Conservation (phyloP, 1,284 basidiomycete genomes). For the Malassezia globosa region DNA sequence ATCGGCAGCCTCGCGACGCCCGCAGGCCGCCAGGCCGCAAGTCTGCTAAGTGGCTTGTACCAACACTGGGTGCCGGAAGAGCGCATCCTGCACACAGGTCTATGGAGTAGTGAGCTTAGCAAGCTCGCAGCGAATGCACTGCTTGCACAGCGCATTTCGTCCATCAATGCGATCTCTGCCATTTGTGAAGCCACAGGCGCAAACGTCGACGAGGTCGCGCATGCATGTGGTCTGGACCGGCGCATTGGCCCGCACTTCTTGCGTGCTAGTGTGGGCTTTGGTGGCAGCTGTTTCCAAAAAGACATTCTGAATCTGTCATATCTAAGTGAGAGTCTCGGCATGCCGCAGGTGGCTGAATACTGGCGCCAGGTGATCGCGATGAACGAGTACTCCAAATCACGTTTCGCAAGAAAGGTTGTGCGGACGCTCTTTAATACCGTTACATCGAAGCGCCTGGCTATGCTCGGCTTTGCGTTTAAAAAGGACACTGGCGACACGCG, state of each 20-base stretch:
- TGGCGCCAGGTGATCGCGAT: constrained; percentile 55
- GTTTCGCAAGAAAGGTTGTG: constrained; percentile 49
- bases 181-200: constrained; percentile 99
- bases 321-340: constrained; percentile 72
- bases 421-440: constrained; percentile 90
- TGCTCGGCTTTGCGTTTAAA: constrained; percentile 65
- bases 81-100: constrained; percentile 79
- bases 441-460: constrained; percentile 87
- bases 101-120: constrained; percentile 96
- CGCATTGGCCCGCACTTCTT: constrained; percentile 93
- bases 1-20: constrained; percentile 85
- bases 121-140: constrained; percentile 98
- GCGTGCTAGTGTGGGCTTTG: constrained; percentile 89
- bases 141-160: constrained; percentile 89
- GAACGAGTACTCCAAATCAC: constrained; percentile 44
- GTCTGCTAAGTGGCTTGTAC: constrained; percentile 68
- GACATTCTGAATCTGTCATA: constrained; percentile 98
- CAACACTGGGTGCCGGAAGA: constrained; percentile 87
- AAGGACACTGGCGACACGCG: constrained; percentile 52
- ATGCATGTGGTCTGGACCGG: constrained; percentile 82
- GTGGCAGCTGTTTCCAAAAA: constrained; percentile 79
- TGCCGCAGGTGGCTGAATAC: constrained; percentile 95
- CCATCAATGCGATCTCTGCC: constrained; percentile 91
- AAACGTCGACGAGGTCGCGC: constrained; percentile 92
- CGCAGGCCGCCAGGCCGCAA: constrained; percentile 71